Conservation (phyloP, 2,329 filamentous ascomycete genomes). For the Neoscytalidium dimidiatum region DNA sequence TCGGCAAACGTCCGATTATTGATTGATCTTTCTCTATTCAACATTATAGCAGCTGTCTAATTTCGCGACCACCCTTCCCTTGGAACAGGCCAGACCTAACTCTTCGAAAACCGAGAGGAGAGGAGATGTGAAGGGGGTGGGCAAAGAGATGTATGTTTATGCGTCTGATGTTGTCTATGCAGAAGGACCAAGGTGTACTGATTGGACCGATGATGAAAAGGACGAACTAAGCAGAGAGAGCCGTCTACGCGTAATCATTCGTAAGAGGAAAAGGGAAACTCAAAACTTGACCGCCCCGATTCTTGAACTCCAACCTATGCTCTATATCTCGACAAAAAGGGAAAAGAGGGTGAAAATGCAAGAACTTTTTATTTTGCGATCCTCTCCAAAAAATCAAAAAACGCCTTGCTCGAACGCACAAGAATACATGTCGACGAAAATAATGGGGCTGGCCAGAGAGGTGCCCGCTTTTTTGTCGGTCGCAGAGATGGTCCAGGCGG, state of each 20-base stretch:
- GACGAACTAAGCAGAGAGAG: constrained; percentile 10
- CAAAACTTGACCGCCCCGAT: not conserved
- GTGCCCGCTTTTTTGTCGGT: not conserved
- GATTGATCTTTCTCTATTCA: constrained; percentile 1
- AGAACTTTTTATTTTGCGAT: constrained; percentile 9
- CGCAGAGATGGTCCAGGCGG: not conserved
- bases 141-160: not conserved
- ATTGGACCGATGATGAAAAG: not conserved
- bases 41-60: constrained; percentile 10
- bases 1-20: not conserved
- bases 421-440: not conserved
- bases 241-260: constrained; percentile 12
- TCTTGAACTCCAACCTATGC: constrained; percentile 3
- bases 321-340: not conserved
- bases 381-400: not conserved
- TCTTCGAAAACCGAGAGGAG: not conserved
- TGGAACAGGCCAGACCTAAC: not conserved
- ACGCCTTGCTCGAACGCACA: constrained; percentile 14
- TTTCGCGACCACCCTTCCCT: not conserved
- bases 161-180: constrained; percentile 4
- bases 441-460: not conserved
- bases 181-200: not conserved
- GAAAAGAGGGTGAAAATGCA: constrained; percentile 1
- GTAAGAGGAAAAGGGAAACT: not conserved
- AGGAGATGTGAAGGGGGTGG: not conserved